Percentiles rank a stretch among this genome's conserved stretches.
Evolutionary conservation across 2,329 filamentous ascomycete genomes (phyloP).

Genomic region (Didymella segeticola): DNA sequence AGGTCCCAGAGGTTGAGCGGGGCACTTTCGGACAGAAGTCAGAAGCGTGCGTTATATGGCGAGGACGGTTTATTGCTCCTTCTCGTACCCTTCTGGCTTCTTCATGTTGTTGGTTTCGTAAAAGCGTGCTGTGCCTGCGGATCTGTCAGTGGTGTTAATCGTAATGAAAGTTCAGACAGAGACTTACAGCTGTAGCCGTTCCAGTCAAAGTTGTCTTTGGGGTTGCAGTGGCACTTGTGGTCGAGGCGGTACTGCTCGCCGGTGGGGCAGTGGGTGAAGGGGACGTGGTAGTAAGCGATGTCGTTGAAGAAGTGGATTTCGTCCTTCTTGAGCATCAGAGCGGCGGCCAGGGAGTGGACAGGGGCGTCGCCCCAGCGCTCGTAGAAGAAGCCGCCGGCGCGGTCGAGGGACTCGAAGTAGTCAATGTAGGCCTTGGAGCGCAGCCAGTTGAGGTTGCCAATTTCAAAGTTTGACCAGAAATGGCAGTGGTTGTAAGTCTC

Average conservation of each 20-base stretch:
- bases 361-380: constrained; percentile 98
- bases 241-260: constrained; percentile 83
- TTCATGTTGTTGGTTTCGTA: constrained; percentile 81
- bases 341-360: constrained; percentile 95
- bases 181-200: constrained; percentile 96
- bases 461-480: constrained; percentile 99
- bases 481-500: constrained; percentile 97
- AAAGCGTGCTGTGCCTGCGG: constrained; percentile 85
- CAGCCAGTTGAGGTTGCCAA: constrained; percentile 93
- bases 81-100: constrained; percentile 86
- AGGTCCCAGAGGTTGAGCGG: constrained; percentile 10
- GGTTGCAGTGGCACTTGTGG: constrained; percentile 92
- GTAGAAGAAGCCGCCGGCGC: constrained; percentile 97
- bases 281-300: constrained; percentile 97
- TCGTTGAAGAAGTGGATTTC: constrained; percentile 99
- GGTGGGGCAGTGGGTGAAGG: constrained; percentile 96
- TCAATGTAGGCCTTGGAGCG: constrained; percentile 87
- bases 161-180: too few species aligned
- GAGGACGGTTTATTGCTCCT: constrained; percentile 58
- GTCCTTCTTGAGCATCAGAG: constrained; percentile 85
- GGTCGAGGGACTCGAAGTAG: constrained; percentile 87
- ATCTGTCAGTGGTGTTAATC: constrained; percentile 22
- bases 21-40: constrained; percentile 18
- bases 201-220: constrained; percentile 98
- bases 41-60: constrained; percentile 28